Percentiles rank a stretch among this genome's conserved stretches.
Evolutionary conservation across 2,329 filamentous ascomycete genomes (phyloP).

Genomic region (Tolypocladium amazonense): DNA sequence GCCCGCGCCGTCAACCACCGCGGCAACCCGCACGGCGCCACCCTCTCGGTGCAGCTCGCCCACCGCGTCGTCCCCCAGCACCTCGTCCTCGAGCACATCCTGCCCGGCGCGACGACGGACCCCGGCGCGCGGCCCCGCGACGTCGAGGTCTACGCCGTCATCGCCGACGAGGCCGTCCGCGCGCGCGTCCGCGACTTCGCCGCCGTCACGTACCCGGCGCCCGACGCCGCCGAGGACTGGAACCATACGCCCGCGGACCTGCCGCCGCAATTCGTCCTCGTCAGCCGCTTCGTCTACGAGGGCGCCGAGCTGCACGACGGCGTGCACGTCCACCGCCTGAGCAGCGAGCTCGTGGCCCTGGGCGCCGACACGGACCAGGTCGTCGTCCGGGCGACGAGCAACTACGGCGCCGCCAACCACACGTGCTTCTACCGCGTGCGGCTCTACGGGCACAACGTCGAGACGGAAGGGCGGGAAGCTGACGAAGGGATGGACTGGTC

Average conservation of each 20-base stretch:
- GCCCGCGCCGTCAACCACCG: conserved; percentile 28
- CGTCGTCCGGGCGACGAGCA: conserved; percentile 43
- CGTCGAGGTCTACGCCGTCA: conserved; percentile 59
- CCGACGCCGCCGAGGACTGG: conserved; percentile 15
- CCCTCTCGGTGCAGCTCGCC: conserved; percentile 53
- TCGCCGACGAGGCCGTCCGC: conserved; percentile 34
- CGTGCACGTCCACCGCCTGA: conserved; percentile 43
- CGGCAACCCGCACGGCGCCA: conserved; percentile 41
- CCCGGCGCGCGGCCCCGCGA: conserved; percentile 52
- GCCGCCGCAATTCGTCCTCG: conserved; percentile 39
- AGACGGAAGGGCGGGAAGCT: conserved; percentile 10
- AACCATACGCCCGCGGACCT: conserved; percentile 17
- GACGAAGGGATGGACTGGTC: background rate
- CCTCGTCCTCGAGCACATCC: conserved; percentile 63
- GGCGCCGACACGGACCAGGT: conserved; percentile 39
- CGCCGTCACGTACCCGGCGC: conserved; percentile 27
- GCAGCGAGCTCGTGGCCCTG: conserved; percentile 36
- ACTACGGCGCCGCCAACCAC: conserved; percentile 46
- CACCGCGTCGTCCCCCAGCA: conserved; percentile 53
- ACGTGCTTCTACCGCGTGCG: conserved; percentile 58
- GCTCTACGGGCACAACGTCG: conserved; percentile 35
- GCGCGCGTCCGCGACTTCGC: conserved; percentile 32
- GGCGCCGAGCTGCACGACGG: conserved; percentile 29
- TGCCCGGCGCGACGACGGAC: conserved; percentile 48
- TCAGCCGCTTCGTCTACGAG: conserved; percentile 46